phyloP scores from a whole-genome alignment of 305 asterid genomes.

The Lippia alba region DNA sequence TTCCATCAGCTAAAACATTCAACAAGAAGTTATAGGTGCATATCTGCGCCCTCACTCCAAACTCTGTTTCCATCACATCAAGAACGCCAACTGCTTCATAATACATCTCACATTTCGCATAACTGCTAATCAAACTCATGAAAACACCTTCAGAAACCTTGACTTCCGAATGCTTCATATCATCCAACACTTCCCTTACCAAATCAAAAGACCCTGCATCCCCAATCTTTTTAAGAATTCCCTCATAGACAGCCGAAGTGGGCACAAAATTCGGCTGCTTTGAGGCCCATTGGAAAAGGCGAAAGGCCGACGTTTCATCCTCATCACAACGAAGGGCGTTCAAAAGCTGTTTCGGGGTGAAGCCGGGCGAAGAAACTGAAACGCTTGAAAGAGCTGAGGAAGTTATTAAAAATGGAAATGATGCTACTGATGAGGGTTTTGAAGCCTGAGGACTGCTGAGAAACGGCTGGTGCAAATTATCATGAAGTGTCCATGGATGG shows the following conservation, averaged over 20 bases:
- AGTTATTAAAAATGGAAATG: slow-evolving; percentile 31
- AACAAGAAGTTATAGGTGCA: slow-evolving; percentile 66
- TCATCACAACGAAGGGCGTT: slow-evolving; percentile 65
- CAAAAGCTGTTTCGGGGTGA: slow-evolving; percentile 65
- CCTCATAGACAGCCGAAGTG: slow-evolving; percentile 62
- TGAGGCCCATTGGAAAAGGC: slow-evolving; percentile 72
- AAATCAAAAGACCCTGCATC: slow-evolving; percentile 62
- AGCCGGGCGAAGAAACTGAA: slow-evolving; percentile 61
- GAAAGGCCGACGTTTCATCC: slow-evolving; percentile 65
- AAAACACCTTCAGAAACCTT: slow-evolving; percentile 62
- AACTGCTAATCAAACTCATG: slow-evolving; percentile 65
- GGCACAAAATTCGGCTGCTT: slow-evolving; percentile 77
- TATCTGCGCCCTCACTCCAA: slow-evolving; percentile 59
- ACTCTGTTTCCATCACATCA: slow-evolving; percentile 70
- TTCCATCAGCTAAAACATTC: slow-evolving; percentile 87
- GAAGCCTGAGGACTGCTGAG: slow-evolving; percentile 29
- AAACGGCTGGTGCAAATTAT: slow-evolving; percentile 33
- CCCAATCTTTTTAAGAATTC: slow-evolving; percentile 75
- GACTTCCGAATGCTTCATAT: slow-evolving; percentile 56
- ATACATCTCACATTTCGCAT: slow-evolving; percentile 63
- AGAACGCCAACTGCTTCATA: slow-evolving; percentile 75
- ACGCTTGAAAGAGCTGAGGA: slow-evolving; percentile 47
- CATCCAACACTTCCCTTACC: slow-evolving; percentile 58
- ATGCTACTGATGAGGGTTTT: slow-evolving; percentile 30
- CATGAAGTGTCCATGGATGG: slow-evolving; percentile 51